phyloP scores from a whole-genome alignment of 495 filamentous ascomycete species.

The Copromyces sp. region DNA sequence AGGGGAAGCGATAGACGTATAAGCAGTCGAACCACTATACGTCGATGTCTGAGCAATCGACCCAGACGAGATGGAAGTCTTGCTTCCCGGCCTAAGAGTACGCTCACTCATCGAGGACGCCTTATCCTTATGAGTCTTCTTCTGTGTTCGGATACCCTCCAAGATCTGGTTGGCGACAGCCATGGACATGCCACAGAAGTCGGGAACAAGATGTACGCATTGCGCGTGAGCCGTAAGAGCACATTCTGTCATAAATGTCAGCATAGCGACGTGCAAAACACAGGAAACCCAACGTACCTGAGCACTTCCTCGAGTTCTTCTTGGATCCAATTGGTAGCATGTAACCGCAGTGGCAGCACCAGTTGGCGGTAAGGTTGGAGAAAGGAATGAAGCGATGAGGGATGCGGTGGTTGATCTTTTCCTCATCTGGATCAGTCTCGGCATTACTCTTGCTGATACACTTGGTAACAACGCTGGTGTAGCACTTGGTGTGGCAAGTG shows the following conservation, averaged over 20 bases:
- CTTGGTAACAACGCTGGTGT: constrained; percentile 95
- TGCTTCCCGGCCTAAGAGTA: constrained; percentile 51
- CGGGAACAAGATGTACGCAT: constrained; percentile 91
- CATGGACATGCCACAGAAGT: constrained; percentile 99
- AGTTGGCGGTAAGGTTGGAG: constrained; percentile 94
- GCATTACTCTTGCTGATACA: constrained; percentile 99
- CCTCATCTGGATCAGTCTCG: constrained; percentile 94
- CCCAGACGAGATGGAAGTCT: constrained; percentile 21
- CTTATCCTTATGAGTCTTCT: constrained; percentile 42
- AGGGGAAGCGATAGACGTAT: constrained; percentile 29
- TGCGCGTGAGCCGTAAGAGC: constrained; percentile 79
- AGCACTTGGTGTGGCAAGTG: constrained; percentile 96
- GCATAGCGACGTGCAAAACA: not conserved
- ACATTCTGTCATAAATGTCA: constrained; percentile 59
- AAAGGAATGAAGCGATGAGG: constrained; percentile 92
- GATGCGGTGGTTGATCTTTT: constrained; percentile 98
- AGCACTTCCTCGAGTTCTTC: constrained; percentile 86
- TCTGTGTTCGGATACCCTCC: constrained; percentile 51
- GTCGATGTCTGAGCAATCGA: constrained; percentile 18
- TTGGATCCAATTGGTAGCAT: constrained; percentile 84
- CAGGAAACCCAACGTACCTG: constrained; percentile 46
- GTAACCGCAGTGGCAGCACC: constrained; percentile 99
- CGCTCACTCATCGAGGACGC: constrained; percentile 48
- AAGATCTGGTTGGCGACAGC: constrained; percentile 90
- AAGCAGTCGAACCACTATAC: constrained; percentile 17